Base-by-base conservation (phyloP, 129 eudicot species). In the Helichrysum umbraculigerum region DNA sequence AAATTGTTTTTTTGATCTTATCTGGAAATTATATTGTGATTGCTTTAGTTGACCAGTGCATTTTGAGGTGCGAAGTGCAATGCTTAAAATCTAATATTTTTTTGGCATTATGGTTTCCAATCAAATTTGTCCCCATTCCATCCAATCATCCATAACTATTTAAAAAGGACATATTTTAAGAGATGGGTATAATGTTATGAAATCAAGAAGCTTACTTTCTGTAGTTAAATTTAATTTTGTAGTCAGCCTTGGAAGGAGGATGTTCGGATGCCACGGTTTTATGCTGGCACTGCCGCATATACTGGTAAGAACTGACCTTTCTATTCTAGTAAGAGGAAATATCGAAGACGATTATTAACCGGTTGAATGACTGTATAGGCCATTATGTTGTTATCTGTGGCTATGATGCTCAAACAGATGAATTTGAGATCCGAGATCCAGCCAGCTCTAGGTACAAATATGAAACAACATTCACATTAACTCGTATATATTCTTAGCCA, bases 391-490 rank as follows among this genome's bases (percentile, higher is more conserved):
- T 95, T 59, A 87, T 95, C 12, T 95, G 96, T 75, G 97, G 99
- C 76, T 95, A 95, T 82, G 99, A 95, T 83, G 78, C 96, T 59
- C 85, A 52, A 39, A 79, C 83, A 12, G 89, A 89, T 21, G 96
- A 86, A 88, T 95, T 91, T 83, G 97, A 95, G 85, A 95, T 95
- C 52, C 88, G 99, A 78, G 99, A 95, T 88, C 99, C 99, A 44
- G 97, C 97, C 72, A 95, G 92, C 85, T 89, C 95, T 64, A 91
- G 97, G 99, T 94, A 79, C 57, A 69, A 51, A 25, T 1, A 25
- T 25, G 28, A 25, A 25, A 39, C 12, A 29, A 22, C 33, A 0
- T 51, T 47, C 56, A 50, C 80, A 68, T 44, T 50, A 16, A 9
- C 30, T 28, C 25, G 32, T 25, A 70, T 28, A 25, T 16, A 20